Evolutionary conservation across 495 filamentous ascomycete genomes (phyloP), one percentile per base, ranked within the genome.

Genomic region (Talaromyces liani): DNA sequence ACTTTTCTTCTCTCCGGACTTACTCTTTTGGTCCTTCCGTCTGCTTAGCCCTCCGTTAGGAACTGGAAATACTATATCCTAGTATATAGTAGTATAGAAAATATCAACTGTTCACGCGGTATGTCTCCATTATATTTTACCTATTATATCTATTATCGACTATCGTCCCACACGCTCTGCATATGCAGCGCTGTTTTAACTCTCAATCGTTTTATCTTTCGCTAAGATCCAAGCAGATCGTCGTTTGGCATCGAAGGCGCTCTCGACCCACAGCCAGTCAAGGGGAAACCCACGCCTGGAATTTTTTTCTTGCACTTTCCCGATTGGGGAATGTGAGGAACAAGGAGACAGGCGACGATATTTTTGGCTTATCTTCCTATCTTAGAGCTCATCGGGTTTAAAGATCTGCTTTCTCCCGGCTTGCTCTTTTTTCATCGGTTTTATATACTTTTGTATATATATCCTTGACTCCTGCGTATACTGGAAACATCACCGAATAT

Each of bases 1-100:
- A 61, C 25, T 20, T 53, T 62, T 62, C 20, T 27, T 29, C 6
- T 14, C 53, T 29, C 24, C 66, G 66, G 69, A 65, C 61, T 66
- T 71, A 60, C 67, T 64, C 58, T 68, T 68, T 66, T 45, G 66
- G 67, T 55, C 54, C 60, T 66, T 58, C 66, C 65, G 59, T 64
- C 56, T 39, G 3, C 10, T 4, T 39, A 24, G 3, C 14, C 22
- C 22, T 24, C 22, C 22, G 22, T 24, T 24, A 24, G 22, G 22
- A 24, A 24, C 22, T 18, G 41, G 41, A 47, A 47, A 29, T 6
- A 31, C 29, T 31, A 31, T 7, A 6, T 7, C 7, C 27, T 31
- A 31, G 6, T 7, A 6, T 7, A 7, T 31, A 31, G n/a, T 34
- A 20, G 47, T 51, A 51, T 24, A 14, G 3, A 29, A 61, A 47